Evolutionary conservation across 2,329 filamentous ascomycete species (phyloP), one percentile per base, ranked within the genome.

Genomic region (Dactylonectria estremocensis): DNA sequence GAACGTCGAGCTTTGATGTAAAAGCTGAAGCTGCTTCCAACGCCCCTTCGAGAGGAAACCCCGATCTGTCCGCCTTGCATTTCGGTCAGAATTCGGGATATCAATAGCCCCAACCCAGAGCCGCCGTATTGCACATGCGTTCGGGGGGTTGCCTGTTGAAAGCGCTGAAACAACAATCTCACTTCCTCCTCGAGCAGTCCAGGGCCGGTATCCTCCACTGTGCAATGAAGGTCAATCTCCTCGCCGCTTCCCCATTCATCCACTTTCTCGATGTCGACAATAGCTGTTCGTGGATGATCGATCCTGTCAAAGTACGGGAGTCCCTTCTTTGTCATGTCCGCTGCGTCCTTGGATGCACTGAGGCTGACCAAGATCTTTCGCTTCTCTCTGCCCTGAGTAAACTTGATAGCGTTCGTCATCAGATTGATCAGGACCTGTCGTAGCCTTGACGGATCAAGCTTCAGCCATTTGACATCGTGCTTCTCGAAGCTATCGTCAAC

Each of bases 21-120:
- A 77, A 95, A 95, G 31, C 89, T 91, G 78, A 95, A 95, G 0
- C 89, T 93, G 78, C 91, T 93, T 45, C 93, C 93, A 43, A 89
- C 84, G 13, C 91, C 92, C 64, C 89, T 87, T 68, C 88, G 83
- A 0, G 91, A 93, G 2, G 87, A 85, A 3, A 95, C 92, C 8
- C 92, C 92, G 62, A 95, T 93, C 76, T 94, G 91, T 2, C 93
- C 93, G 14, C 92, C 92, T 80, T 95, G 93, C 56, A 95, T 82
- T 77, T 95, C 92, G 2, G 91, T 93, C 55, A 95, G 82, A 73
- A 93, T 92, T 43, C 92, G 87, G 5, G 90, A 93, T 76, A 95
- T 95, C 81, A 94, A 95, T 1, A 95, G 82, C 0, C 91, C 91
- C 0, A 93, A 81, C 0, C 91, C 91, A 0, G 89, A 91, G 8